Evolutionary conservation across 139 green algal genomes (phyloP).

Genomic region (Ettlia oleoabundans): DNA sequence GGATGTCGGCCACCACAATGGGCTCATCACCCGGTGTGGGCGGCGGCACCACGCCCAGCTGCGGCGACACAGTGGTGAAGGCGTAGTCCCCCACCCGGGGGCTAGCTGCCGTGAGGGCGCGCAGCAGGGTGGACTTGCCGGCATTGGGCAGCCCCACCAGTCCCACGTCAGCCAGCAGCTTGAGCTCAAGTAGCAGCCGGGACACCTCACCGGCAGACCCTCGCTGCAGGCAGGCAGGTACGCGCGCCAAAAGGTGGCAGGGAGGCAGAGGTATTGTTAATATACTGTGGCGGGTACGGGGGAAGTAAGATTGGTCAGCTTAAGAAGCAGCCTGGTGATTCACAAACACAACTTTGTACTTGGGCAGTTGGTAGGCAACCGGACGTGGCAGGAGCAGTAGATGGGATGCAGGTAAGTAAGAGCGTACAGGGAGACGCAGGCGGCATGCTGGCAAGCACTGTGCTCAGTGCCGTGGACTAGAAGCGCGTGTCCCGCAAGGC

Average conservation of each 20-base stretch:
- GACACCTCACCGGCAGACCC: conserved; percentile 41
- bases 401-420: no score
- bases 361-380: no score
- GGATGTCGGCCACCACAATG: conserved; percentile 73
- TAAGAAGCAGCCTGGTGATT: no score
- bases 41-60: conserved; percentile 70
- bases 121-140: conserved; percentile 82
- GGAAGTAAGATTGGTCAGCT: no score
- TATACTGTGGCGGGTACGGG: no score
- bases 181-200: conserved; percentile 90
- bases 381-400: no score
- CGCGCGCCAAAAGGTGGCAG: background rate
- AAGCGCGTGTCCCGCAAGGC: no score
- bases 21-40: background rate
- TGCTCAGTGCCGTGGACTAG: no score
- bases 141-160: conserved; percentile 95
- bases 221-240: background rate
- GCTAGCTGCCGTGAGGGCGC: conserved; percentile 68
- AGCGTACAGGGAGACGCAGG: no score
- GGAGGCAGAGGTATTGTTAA: no score
- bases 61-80: conserved; percentile 85
- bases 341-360: no score
- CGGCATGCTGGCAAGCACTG: no score
- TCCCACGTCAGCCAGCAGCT: conserved; percentile 89
- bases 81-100: conserved; percentile 53